phyloP scores from a whole-genome alignment of 495 filamentous ascomycete genomes.

The Penicillium malachiteum region DNA sequence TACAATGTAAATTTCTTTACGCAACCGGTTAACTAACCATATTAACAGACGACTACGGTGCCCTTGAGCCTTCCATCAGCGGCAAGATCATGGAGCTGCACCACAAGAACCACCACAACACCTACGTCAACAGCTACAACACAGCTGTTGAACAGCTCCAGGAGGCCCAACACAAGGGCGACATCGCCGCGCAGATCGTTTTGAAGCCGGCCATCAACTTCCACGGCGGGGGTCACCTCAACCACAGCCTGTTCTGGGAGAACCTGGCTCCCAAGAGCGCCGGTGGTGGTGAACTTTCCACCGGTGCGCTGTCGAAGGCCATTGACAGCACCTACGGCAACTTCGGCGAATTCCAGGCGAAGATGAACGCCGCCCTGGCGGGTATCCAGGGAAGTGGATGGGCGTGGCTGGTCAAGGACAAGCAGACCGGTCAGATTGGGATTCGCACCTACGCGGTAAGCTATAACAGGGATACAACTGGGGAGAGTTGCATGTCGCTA shows the following conservation, averaged over 20 bases:
- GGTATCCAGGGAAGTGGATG: constrained; percentile 94
- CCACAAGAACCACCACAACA: constrained; percentile 69
- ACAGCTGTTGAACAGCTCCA: constrained; percentile 56
- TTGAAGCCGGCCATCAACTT: constrained; percentile 91
- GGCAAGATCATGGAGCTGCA: constrained; percentile 97
- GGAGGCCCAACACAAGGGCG: constrained; percentile 49
- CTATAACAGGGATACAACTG: neutral
- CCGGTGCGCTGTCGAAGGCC: constrained; percentile 60
- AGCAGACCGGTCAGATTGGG: constrained; percentile 65
- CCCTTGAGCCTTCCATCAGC: constrained; percentile 91
- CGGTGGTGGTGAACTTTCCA: constrained; percentile 75
- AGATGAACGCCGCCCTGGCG: constrained; percentile 75
- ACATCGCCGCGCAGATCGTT: constrained; percentile 68
- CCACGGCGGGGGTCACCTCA: constrained; percentile 91
- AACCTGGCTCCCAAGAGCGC: constrained; percentile 74
- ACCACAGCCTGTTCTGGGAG: constrained; percentile 93
- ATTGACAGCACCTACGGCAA: constrained; percentile 78
- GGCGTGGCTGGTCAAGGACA: constrained; percentile 92
- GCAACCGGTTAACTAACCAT: neutral
- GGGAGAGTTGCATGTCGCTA: neutral
- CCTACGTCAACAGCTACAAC: constrained; percentile 70
- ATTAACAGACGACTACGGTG: constrained; percentile 74
- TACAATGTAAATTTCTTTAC: neutral
- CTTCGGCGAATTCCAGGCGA: constrained; percentile 69
- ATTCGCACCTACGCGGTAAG: constrained; percentile 75